Conservation (phyloP, 192 early-diverging fungal species). For the Coemansia sp. region DNA sequence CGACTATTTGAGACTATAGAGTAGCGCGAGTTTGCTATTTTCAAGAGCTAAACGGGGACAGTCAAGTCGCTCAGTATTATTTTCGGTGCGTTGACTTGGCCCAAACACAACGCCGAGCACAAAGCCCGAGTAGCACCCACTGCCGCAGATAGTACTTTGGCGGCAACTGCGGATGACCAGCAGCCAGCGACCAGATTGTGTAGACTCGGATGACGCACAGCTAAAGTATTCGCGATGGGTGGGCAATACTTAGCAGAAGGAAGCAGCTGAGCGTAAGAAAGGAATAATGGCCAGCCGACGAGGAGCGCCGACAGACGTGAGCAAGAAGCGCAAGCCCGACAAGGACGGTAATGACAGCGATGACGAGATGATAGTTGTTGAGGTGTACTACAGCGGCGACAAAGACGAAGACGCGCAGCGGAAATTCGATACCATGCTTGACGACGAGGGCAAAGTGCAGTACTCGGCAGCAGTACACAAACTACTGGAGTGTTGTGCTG, state of each 20-base stretch:
- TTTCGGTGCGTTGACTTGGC: conserved; percentile 85
- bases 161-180: not conserved
- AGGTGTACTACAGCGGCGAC: conserved; percentile 47
- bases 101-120: conserved; percentile 59
- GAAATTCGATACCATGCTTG: conserved; percentile 11
- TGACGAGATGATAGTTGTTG: conserved; percentile 56
- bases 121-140: not conserved
- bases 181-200: not conserved
- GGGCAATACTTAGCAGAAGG: conserved; percentile 18
- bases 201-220: not conserved
- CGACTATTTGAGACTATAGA: conserved; percentile 73
- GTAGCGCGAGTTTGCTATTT: conserved; percentile 19
- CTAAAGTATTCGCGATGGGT: conserved; percentile 42
- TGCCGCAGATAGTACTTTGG: not conserved
- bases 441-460: conserved; percentile 42
- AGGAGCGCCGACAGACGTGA: not conserved
- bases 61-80: conserved; percentile 54
- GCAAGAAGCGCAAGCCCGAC: conserved; percentile 12
- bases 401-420: conserved; percentile 24
- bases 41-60: too few species aligned
- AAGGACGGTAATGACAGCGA: conserved; percentile 18
- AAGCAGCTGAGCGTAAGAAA: conserved; percentile 16
- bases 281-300: not conserved
- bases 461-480: conserved; percentile 13
- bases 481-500: conserved; percentile 55